A percentile compares a stretch with the other conserved stretches of the same genome.
Conservation (phyloP, 495 filamentous ascomycete species). For the Annulohypoxylon maeteangense region DNA sequence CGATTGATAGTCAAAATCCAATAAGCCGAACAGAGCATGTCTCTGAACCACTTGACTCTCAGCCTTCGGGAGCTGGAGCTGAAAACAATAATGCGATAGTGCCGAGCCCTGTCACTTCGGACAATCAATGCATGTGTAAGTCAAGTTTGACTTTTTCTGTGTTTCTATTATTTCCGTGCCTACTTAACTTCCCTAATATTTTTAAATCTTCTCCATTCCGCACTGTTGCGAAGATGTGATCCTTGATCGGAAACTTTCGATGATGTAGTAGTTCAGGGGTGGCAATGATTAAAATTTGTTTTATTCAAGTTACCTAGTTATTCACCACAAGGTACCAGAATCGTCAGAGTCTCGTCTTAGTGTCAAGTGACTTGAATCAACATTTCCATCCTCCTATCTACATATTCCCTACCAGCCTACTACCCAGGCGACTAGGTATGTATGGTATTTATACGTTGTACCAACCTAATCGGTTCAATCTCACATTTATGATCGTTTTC, state of each 20-base stretch:
- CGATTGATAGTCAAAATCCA: background rate
- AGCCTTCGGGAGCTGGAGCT: constrained; percentile 24
- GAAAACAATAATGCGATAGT: constrained; percentile 17
- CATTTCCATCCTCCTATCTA: background rate
- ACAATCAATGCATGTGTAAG: constrained; percentile 34
- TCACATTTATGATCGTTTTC: constrained; percentile 4
- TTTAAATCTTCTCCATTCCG: constrained; percentile 13
- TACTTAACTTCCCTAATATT: background rate
- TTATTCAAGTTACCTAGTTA: constrained; percentile 3
- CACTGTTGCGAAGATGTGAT: constrained; percentile 12
- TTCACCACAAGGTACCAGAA: background rate
- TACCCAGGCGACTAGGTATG: background rate
- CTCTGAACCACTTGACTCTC: constrained; percentile 5
- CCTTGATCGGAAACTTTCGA: background rate
- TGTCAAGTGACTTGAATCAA: constrained; percentile 30
- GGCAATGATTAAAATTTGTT: constrained; percentile 22
- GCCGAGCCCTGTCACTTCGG: constrained; percentile 15
- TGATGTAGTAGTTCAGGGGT: constrained; percentile 19
- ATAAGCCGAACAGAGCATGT: constrained; percentile 11
- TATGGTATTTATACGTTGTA: background rate
- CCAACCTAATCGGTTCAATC: constrained; percentile 2
- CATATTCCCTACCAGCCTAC: background rate
- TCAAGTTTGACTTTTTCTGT: constrained; percentile 15
- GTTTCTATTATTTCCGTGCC: constrained; percentile 1
- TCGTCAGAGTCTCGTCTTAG: background rate